Conservation (phyloP, 306 rosid genomes). For the Citrullus colocynthis region DNA sequence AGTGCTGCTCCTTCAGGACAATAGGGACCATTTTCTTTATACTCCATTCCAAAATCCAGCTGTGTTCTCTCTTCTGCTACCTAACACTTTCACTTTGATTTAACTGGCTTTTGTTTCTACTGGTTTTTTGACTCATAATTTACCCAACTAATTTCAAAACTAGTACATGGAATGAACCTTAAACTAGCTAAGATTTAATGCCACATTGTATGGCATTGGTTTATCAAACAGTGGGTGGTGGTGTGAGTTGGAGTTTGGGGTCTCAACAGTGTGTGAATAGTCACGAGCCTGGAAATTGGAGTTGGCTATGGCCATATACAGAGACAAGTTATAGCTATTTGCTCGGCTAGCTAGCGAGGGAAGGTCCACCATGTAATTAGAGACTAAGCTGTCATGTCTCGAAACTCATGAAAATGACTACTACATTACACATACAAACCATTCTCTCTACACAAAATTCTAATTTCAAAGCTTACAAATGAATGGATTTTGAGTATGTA, state of each 20-base stretch:
- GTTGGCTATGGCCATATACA: neutral
- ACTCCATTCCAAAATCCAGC: constrained; percentile 4
- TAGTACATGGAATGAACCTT: neutral
- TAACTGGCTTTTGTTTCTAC: neutral
- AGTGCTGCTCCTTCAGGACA: neutral
- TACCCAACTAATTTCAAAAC: neutral
- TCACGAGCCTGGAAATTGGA: neutral
- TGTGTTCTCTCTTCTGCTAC: constrained; percentile 1
- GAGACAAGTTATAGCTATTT: neutral
- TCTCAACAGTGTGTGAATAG: neutral
- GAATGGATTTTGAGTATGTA: neutral
- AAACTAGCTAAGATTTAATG: neutral
- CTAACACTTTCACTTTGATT: constrained; percentile 3
- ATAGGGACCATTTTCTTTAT: neutral
- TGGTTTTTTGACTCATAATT: neutral
- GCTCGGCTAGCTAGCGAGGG: neutral
- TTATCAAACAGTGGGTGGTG: neutral
- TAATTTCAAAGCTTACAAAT: neutral
- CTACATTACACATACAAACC: neutral
- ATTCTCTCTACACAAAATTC: neutral
- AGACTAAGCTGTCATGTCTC: constrained; percentile 5
- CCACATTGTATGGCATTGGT: neutral
- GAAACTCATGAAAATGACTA: constrained; percentile 1
- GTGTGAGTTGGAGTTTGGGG: neutral
- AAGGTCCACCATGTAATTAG: neutral